Conservation (phyloP, 176 grass and related monocot genomes). For the Ensete ventricosum region DNA sequence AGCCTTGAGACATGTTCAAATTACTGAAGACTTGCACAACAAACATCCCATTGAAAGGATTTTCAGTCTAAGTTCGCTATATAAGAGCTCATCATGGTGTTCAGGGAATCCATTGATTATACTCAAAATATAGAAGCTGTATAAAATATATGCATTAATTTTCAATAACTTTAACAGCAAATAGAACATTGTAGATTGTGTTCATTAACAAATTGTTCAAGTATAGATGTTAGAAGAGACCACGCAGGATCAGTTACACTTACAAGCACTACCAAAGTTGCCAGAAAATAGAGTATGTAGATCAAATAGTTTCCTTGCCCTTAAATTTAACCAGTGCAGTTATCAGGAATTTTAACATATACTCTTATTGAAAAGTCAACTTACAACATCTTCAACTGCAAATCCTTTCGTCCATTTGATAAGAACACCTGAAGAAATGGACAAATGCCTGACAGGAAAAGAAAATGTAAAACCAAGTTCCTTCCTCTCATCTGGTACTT, state of each 20-base stretch:
- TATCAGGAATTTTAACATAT: neutral
- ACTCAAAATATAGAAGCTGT: neutral
- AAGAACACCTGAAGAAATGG: conserved; percentile 67
- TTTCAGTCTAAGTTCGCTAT: neutral
- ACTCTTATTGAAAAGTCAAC: conserved; percentile 16
- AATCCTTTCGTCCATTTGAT: conserved; percentile 85
- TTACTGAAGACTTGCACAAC: neutral
- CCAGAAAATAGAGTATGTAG: neutral
- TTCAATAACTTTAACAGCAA: neutral
- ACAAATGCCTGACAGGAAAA: conserved; percentile 62
- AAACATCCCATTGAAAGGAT: neutral
- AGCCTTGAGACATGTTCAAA: neutral
- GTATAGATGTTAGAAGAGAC: neutral
- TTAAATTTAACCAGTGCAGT: neutral
- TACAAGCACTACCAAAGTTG: neutral
- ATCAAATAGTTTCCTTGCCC: neutral
- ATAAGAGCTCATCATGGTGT: neutral
- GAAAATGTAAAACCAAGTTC: conserved; percentile 90
- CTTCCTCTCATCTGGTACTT: conserved; percentile 24
- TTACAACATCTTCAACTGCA: conserved; percentile 76
- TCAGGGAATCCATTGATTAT: neutral
- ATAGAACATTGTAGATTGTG: neutral
- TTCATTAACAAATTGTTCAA: neutral
- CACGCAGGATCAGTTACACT: neutral
- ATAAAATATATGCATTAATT: neutral